Base-by-base conservation (phyloP, 169 alveolate species). In the Eimeria sp. region DNA sequence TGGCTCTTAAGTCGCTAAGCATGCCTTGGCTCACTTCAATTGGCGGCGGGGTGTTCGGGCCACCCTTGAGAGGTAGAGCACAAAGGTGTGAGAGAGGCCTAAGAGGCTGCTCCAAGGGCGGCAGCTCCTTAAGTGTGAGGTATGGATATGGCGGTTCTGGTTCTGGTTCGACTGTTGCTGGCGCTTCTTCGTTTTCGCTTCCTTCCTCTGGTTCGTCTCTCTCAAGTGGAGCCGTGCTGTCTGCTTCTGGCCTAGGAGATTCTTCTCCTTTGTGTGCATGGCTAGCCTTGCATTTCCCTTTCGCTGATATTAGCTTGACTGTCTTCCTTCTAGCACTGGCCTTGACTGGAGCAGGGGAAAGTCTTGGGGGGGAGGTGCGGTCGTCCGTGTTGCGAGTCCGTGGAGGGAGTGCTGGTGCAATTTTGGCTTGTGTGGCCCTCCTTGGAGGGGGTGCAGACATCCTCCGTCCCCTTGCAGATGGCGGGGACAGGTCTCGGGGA, bases 361-460 rank as follows among this genome's bases (percentile, higher is more conserved):
- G 20, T 77, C 87, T 11, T 9, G 87, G 20, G 37, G 87, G 66
- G 33, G 88, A 46, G 9, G n/a, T 54, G 66, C 88, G 76, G 58
- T 60, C 71, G 60, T 25, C 72, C 40, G 68, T 25, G 60, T 72
- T 30, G 30, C 94, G 94, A 62, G 78, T 33, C 46, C 94, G 82
- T 74, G 77, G 30, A 27, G 94, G 66, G n/a, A 66, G 30, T 18
- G 83, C 40, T 27, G 94, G 52, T 18, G 94, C 49, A 23, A 87
- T 46, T 66, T 87, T 87, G 56, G 68, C 37, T 33, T 87, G 94
- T 49, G 83, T 64, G 20, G 83, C 62, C 64, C 72, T 87, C 37
- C 94, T 40, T 43, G 78, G 83, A 87, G 94, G 83, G 66, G 94
- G 83, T n/a, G 71, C 94, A 62, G 83, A 46, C 78, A 62, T 30